Conservation (phyloP, 495 filamentous ascomycete genomes). For the Neurospora sp. region DNA sequence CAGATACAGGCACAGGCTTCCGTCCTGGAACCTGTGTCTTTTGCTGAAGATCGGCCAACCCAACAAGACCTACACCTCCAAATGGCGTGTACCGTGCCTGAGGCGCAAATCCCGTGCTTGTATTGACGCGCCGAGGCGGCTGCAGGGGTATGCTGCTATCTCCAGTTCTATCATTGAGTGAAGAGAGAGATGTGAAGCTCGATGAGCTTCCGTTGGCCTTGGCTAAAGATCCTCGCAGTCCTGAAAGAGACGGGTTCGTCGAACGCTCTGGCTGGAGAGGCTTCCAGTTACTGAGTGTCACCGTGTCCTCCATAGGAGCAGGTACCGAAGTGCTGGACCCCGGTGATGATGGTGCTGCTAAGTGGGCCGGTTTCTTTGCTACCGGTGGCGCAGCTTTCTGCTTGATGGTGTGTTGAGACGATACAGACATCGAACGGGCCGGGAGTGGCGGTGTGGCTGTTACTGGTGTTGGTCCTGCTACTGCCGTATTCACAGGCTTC, state of each 20-base stretch:
- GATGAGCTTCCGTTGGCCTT: neutral
- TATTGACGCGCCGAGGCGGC: conserved; percentile 7
- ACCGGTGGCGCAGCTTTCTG: conserved; percentile 42
- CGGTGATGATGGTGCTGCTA: conserved; percentile 29
- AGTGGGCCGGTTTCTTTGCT: conserved; percentile 43
- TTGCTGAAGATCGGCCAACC: conserved; percentile 5
- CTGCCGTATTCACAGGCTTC: conserved; percentile 8
- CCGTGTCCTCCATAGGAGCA: neutral
- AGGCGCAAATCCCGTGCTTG: conserved; percentile 5
- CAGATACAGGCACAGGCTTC: conserved; percentile 7
- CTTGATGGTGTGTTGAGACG: conserved; percentile 22
- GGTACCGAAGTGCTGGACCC: conserved; percentile 14
- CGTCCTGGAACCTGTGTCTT: conserved; percentile 8
- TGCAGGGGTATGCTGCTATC: conserved; percentile 2
- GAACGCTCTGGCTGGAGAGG: neutral
- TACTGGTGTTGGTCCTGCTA: neutral
- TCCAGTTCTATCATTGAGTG: conserved; percentile 1
- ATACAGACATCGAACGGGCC: conserved; percentile 16
- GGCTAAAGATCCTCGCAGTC: neutral
- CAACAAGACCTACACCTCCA: conserved; percentile 17
- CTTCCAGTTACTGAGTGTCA: neutral
- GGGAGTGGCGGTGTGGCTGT: conserved; percentile 17
- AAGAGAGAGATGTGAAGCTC: neutral
- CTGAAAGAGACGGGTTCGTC: conserved; percentile 1
- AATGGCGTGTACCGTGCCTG: conserved; percentile 5